Conservation (phyloP, 495 filamentous ascomycete genomes). For the Schizothecium vesticola region DNA sequence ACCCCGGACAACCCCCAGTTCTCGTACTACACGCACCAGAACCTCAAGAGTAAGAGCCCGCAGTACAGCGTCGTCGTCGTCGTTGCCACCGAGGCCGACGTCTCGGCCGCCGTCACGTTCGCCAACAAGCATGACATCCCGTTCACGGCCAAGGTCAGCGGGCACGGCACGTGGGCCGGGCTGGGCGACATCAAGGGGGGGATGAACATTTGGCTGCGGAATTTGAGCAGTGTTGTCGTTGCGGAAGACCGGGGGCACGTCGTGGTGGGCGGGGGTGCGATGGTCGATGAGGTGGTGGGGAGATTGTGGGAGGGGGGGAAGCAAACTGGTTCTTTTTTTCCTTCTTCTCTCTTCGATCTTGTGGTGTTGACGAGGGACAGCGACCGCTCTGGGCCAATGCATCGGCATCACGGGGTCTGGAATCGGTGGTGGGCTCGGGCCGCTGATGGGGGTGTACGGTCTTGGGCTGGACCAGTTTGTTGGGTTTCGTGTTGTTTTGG, state of each 20-base stretch:
- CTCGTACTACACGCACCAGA: constrained; percentile 1
- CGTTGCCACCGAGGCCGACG: constrained; percentile 45
- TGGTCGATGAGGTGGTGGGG: constrained; percentile 22
- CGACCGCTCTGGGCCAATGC: constrained; percentile 51
- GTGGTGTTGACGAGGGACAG: background rate
- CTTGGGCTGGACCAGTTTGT: constrained; percentile 52
- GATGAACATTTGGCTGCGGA: constrained; percentile 41
- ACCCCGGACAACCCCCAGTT: constrained; percentile 4
- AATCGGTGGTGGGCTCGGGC: constrained; percentile 58
- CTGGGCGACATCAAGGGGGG: constrained; percentile 40
- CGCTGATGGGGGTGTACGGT: constrained; percentile 52
- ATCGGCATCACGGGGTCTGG: constrained; percentile 45
- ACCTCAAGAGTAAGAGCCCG: constrained; percentile 2
- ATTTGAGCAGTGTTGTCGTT: constrained; percentile 39
- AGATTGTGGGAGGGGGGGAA: constrained; percentile 30
- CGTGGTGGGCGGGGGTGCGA: constrained; percentile 45
- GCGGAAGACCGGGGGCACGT: constrained; percentile 35
- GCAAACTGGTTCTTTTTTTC: constrained; percentile 21
- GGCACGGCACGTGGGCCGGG: constrained; percentile 37
- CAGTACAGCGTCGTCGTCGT: constrained; percentile 30
- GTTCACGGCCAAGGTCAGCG: constrained; percentile 44
- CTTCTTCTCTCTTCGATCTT: background rate
- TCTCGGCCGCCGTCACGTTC: constrained; percentile 41
- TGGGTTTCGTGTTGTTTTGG: constrained; percentile 48
- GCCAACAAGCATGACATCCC: constrained; percentile 41